phyloP scores from a whole-genome alignment of 768 basidiomycete genomes.

The Cystofilobasidium bisporidii region DNA sequence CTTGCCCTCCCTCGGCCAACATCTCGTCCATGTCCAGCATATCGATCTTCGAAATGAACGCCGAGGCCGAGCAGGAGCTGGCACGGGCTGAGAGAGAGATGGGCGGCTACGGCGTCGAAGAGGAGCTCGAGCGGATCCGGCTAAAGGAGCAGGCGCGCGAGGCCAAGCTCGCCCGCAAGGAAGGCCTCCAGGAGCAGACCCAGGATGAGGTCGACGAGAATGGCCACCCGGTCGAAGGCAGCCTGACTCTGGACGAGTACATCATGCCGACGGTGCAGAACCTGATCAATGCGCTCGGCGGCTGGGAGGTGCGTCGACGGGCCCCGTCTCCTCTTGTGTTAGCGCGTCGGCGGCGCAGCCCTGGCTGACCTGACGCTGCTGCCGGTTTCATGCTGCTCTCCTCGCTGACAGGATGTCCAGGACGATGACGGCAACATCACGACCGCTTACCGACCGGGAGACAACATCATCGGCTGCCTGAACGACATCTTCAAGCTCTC shows the following conservation, averaged over 20 bases:
- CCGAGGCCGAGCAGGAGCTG: background rate
- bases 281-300: constrained; percentile 39
- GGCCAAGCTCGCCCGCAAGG: background rate
- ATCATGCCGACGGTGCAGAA: constrained; percentile 40
- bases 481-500: constrained; percentile 92
- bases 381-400: no score
- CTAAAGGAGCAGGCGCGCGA: background rate
- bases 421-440: constrained; percentile 28
- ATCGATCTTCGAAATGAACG: background rate
- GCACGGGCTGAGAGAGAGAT: constrained; percentile 10
- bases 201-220: constrained; percentile 25
- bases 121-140: constrained; percentile 21
- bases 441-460: constrained; percentile 40
- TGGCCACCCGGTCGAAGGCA: constrained; percentile 23
- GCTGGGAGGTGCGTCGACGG: constrained; percentile 36
- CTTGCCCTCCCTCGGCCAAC: no score
- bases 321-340: background rate
- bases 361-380: background rate
- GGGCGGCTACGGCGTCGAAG: constrained; percentile 26
- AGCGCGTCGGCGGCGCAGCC: no score
- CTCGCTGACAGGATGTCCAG: constrained; percentile 29
- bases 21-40: no score
- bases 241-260: constrained; percentile 32
- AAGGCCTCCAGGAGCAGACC: background rate
- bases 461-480: constrained; percentile 43